A percentile compares a stretch with the other conserved stretches of the same genome.
These are phyloP conservation scores for Iberis pinnata DNA, from an alignment of 345 rosid genomes.

Conservation along the genomic window DNA sequence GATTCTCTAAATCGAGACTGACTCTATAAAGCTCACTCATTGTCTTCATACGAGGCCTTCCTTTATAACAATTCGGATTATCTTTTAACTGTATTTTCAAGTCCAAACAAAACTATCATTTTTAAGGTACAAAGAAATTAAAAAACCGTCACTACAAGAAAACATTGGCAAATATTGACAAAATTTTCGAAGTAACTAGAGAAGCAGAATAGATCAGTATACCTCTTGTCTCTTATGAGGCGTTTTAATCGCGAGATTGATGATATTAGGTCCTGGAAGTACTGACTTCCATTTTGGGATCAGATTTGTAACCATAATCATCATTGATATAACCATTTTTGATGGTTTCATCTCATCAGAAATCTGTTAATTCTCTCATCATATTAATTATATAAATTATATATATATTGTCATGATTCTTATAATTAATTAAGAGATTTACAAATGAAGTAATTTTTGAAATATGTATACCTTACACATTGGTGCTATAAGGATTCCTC, in stretches of 20 bases:
- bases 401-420: background rate
- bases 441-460: background rate
- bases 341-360: constrained; percentile 57
- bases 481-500: constrained; percentile 74
- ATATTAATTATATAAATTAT: background rate
- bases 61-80: constrained; percentile 67
- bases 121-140: too few relatives aligned
- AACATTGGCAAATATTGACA: too few relatives aligned
- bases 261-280: constrained; percentile 38
- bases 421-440: background rate
- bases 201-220: constrained; percentile 7
- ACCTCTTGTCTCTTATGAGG: constrained; percentile 61
- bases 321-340: constrained; percentile 33
- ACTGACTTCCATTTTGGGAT: constrained; percentile 69
- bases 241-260: constrained; percentile 51
- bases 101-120: background rate
- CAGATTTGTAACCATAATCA: constrained; percentile 31
- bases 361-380: constrained; percentile 42
- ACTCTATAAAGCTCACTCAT: constrained; percentile 46
- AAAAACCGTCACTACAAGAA: too few relatives aligned
- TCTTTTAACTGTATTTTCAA: constrained; percentile 39
- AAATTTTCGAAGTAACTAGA: background rate
- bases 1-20: constrained; percentile 49
- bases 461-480: constrained; percentile 71
- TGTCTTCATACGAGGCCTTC: constrained; percentile 66